phyloP scores from a whole-genome alignment of 768 basidiomycete species.

The Phaffia australis region DNA sequence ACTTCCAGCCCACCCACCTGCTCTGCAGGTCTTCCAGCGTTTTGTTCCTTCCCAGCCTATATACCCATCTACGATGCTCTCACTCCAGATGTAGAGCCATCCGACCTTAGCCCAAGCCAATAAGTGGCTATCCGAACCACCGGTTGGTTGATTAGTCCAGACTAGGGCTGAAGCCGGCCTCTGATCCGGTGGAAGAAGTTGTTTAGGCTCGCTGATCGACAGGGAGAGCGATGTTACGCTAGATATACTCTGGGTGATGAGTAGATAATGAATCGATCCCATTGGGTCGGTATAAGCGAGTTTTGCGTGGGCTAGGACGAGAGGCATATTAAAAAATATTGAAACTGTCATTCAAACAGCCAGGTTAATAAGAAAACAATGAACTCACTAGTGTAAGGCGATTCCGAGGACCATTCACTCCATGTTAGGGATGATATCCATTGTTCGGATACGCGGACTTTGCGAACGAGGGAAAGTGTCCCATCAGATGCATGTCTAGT shows the following conservation, averaged over 20 bases:
- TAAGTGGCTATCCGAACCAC: neutral
- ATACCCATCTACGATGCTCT: neutral
- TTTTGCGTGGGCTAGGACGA: neutral
- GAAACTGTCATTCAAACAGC: neutral
- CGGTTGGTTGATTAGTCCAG: neutral
- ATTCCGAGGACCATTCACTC: neutral
- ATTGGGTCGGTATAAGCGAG: slow-evolving; percentile 11
- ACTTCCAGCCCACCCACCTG: slow-evolving; percentile 1
- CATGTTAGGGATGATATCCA: slow-evolving; percentile 13
- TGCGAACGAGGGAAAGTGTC: slow-evolving; percentile 1
- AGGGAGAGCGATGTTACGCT: neutral
- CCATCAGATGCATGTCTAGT: neutral
- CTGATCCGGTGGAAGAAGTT: neutral
- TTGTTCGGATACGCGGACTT: slow-evolving; percentile 1
- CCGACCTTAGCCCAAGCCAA: slow-evolving; percentile 1
- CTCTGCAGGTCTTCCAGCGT: neutral
- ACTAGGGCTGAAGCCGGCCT: slow-evolving; percentile 1
- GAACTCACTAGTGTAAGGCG: neutral
- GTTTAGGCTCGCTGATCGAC: neutral
- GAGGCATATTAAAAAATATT: neutral
- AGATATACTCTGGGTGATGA: neutral
- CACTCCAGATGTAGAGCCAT: slow-evolving; percentile 7
- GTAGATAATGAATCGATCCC: neutral
- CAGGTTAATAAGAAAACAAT: neutral
- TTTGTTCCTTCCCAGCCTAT: neutral